These are phyloP conservation scores for Carallia brachiata DNA, from an alignment of 345 rosid species.

Conservation along the genomic window DNA sequence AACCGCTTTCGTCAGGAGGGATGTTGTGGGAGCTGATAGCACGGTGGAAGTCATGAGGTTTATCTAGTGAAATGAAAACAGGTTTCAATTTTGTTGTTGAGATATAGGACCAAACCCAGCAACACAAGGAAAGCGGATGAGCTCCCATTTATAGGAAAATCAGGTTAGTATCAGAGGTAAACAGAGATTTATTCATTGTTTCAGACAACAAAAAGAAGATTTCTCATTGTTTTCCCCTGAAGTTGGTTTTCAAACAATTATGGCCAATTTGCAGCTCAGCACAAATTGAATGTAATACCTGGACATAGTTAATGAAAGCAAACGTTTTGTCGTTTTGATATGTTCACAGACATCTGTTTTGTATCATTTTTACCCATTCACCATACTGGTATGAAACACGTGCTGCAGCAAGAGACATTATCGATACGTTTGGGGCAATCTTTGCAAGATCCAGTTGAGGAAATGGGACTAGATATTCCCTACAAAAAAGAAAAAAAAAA, in stretches of 20 bases:
- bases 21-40: slow-evolving; percentile 10
- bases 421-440: no score
- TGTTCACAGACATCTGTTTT: no score
- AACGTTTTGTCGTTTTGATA: no score
- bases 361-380: no score
- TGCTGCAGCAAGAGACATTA: no score
- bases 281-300: slow-evolving; percentile 13
- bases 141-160: slow-evolving; percentile 24
- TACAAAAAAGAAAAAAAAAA: no score
- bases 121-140: slow-evolving; percentile 12
- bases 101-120: slow-evolving; percentile 16
- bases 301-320: no score
- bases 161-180: slow-evolving; percentile 20
- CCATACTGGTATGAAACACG: no score
- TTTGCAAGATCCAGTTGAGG: no score
- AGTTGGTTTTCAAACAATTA: slow-evolving; percentile 14
- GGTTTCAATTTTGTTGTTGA: slow-evolving; percentile 10
- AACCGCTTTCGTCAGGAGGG: slow-evolving; percentile 9
- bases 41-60: slow-evolving; percentile 15
- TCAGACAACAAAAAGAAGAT: background rate
- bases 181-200: slow-evolving; percentile 27
- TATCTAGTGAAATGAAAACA: background rate
- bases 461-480: no score
- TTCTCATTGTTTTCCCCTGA: background rate
- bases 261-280: slow-evolving; percentile 6